Base-by-base conservation (phyloP, 371 early-diverging fungal genomes). In the Mortierella sp. region DNA sequence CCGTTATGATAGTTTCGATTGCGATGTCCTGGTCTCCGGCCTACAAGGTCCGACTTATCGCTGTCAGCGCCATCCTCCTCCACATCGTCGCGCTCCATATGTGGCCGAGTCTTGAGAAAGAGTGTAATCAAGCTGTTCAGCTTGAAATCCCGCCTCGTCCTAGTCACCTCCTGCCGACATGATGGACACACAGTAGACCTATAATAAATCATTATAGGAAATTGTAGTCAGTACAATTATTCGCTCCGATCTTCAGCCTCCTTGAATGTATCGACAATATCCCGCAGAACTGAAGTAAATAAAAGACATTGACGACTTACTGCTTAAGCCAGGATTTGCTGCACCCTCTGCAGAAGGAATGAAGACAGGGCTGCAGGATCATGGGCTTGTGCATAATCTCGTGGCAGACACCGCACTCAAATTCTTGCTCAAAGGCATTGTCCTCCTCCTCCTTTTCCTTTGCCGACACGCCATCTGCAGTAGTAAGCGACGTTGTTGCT, bases 381-480 rank as follows among this genome's bases (percentile, higher is more conserved):
- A 82, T 72, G 0, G 86, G 64, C 19, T 79, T 78, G 64, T 81
- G 71, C 86, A 86, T 86, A 54, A 86, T 86, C 14, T 81, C 86
- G 43, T 82, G 77, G 44, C 86, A 86, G 26, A 86, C 81, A 19
- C 80, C 75, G 28, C 86, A 86, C n/a, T 76, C 82, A 53, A 86
- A 82, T 34, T 86, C 86, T n/a, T 77, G 79, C 57, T 86, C 86
- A 44, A 86, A 81, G 2, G 72, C 76, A 9, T 51, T 72, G 28
- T 82, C 86, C 16, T 79, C 77, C 11, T 83, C 51, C 46, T 53
- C 64, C 59, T 72, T 80, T 53, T 77, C 72, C 40, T 51, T 31
- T 10, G 44, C 24, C 31, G 44, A 54, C 6, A 31, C 46, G 6
- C 28, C 43, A 19, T 73, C 59, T 44, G 54, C 21, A 19, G 0